Percentiles rank a stretch among this genome's conserved stretches.
Conservation (phyloP, 805 yeast genomes). For the Ogataea ramenticola region DNA sequence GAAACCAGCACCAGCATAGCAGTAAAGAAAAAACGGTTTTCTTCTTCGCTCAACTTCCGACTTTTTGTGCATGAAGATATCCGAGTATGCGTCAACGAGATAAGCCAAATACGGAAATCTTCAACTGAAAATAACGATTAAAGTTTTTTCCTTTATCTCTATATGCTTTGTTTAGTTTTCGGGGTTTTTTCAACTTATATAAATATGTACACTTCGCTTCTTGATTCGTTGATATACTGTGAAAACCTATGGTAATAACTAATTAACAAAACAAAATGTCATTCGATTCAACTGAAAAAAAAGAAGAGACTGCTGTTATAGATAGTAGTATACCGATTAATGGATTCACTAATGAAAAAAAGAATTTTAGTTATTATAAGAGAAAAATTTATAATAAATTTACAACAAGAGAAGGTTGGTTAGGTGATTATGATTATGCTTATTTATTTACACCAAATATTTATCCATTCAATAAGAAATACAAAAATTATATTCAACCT, state of each 20-base stretch:
- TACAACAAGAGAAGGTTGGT: slow-evolving; percentile 62
- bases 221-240: too few relatives aligned
- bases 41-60: too few relatives aligned
- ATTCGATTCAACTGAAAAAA: neutral
- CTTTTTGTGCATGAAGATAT: neutral
- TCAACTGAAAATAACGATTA: too few relatives aligned
- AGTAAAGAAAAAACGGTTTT: too few relatives aligned
- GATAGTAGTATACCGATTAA: neutral
- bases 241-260: too few relatives aligned
- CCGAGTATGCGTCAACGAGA: too few relatives aligned
- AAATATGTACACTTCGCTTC: too few relatives aligned
- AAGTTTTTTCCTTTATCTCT: too few relatives aligned
- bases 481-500: slow-evolving; percentile 48
- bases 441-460: slow-evolving; percentile 65
- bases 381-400: slow-evolving; percentile 25
- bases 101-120: too few relatives aligned
- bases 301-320: neutral
- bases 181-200: too few relatives aligned
- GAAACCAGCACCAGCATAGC: too few relatives aligned
- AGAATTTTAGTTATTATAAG: neutral
- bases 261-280: neutral
- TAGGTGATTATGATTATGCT: slow-evolving; percentile 75
- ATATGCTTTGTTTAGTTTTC: too few relatives aligned
- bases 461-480: slow-evolving; percentile 44
- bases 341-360: neutral